These are phyloP conservation scores for Aschersonia sp. DNA, from an alignment of 2,329 filamentous ascomycete species.

Conservation along the genomic window DNA sequence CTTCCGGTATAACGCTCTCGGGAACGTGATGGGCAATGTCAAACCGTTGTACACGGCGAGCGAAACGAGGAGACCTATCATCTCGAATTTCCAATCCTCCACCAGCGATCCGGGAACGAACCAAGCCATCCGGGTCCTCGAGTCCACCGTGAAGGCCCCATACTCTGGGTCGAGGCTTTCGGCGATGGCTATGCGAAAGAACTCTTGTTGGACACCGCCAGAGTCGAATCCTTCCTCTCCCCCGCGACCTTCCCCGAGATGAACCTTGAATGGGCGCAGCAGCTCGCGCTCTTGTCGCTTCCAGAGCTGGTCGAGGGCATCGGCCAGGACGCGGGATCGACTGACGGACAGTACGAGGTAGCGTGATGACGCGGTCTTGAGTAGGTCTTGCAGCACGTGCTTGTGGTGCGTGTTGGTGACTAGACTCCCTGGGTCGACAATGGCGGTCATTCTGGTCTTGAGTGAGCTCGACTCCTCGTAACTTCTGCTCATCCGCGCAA, in stretches of 20 bases:
- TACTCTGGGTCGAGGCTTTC: conserved; percentile 68
- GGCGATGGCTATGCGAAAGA: conserved; percentile 72
- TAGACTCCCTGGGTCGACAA: conserved; percentile 37
- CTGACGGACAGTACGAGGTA: conserved; percentile 59
- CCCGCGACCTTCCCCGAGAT: conserved; percentile 66
- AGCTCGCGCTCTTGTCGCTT: conserved; percentile 70
- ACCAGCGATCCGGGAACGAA: conserved; percentile 74
- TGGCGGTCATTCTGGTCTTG: conserved; percentile 39
- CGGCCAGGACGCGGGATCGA: conserved; percentile 50
- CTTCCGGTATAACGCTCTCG: conserved; percentile 68
- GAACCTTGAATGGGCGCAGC: conserved; percentile 73
- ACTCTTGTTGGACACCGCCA: conserved; percentile 92
- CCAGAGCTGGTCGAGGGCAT: conserved; percentile 84
- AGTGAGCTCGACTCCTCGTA: conserved; percentile 55
- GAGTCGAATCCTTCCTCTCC: conserved; percentile 88
- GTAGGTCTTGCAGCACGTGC: conserved; percentile 43
- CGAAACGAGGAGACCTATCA: conserved; percentile 76
- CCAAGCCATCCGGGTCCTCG: conserved; percentile 68
- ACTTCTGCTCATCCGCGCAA: conserved; percentile 68
- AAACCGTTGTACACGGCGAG: conserved; percentile 88
- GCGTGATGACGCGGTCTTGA: conserved; percentile 53
- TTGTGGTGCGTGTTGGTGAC: conserved; percentile 44
- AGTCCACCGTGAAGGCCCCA: conserved; percentile 69
- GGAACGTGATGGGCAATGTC: conserved; percentile 81
- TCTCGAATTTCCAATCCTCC: conserved; percentile 78